phyloP scores from a whole-genome alignment of 1,139 yeast species.

The Saccharomycopsis phalli region DNA sequence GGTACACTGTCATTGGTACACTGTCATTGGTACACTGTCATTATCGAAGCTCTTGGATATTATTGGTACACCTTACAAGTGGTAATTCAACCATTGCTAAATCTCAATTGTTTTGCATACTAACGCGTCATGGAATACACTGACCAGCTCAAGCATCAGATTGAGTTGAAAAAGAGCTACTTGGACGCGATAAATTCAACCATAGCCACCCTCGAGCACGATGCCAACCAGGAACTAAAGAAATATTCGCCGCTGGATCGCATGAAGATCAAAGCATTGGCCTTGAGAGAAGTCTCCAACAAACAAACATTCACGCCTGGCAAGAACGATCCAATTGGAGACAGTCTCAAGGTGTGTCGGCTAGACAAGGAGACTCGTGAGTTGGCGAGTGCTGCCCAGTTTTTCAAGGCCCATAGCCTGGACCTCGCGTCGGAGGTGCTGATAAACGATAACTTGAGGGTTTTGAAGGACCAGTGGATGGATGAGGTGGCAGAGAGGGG shows the following conservation, averaged over 20 bases:
- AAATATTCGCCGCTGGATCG: neutral
- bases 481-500: neutral
- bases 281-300: neutral
- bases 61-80: no score
- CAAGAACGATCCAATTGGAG: neutral
- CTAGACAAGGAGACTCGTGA: neutral
- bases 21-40: no score
- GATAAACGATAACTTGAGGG: no score
- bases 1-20: no score
- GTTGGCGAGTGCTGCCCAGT: neutral
- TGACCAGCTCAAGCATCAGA: neutral
- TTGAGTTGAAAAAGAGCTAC: neutral
- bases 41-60: no score
- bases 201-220: neutral
- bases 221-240: neutral
- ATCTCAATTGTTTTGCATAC: no score
- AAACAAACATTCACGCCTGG: slow-evolving; percentile 5
- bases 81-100: no score
- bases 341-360: neutral
- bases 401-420: no score
- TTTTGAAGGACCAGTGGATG: neutral
- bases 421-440: no score
- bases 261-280: slow-evolving; percentile 1
- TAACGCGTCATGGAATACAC: no score
- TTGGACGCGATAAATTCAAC: neutral